A percentile compares a stretch with the other conserved stretches of the same genome.
phyloP scores from a whole-genome alignment of 2,329 filamentous ascomycete species.

The Fusarium sp. region DNA sequence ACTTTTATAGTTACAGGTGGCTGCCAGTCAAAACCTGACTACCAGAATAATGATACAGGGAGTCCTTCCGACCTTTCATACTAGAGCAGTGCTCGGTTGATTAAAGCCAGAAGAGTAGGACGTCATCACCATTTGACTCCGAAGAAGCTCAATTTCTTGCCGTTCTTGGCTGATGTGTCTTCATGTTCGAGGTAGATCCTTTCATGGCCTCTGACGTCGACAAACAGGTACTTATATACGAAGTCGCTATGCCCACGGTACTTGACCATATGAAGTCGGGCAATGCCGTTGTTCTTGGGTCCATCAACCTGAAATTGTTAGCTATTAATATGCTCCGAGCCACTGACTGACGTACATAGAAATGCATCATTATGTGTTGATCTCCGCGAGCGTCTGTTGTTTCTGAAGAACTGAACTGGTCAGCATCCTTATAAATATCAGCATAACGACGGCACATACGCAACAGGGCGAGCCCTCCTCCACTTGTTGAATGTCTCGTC shows the following conservation, averaged over 20 bases:
- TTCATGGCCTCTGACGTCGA: constrained; percentile 81
- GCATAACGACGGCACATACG: constrained; percentile 54
- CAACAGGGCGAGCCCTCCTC: constrained; percentile 73
- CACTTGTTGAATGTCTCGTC: constrained; percentile 86
- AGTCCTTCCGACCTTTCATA: not conserved
- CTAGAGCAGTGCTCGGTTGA: not conserved
- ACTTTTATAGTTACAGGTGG: constrained; percentile 22
- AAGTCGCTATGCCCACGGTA: constrained; percentile 73
- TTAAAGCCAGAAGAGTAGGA: not conserved
- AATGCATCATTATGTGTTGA: constrained; percentile 86
- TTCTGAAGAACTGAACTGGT: constrained; percentile 67
- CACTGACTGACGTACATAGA: constrained; percentile 69
- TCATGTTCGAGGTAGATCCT: constrained; percentile 75
- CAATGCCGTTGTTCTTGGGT: constrained; percentile 77
- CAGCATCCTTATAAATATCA: constrained; percentile 36
- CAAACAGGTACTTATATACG: constrained; percentile 81
- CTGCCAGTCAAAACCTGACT: not conserved
- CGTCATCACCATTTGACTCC: constrained; percentile 67
- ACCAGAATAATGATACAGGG: constrained; percentile 33
- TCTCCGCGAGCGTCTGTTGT: constrained; percentile 79
- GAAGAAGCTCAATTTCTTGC: constrained; percentile 67
- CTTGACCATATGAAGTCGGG: constrained; percentile 82
- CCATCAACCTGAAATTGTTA: constrained; percentile 74
- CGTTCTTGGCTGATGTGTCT: constrained; percentile 55
- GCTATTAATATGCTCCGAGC: not conserved